Conservation (phyloP, 257 asterid genomes). For the Fraxinus pennsylvanica region DNA sequence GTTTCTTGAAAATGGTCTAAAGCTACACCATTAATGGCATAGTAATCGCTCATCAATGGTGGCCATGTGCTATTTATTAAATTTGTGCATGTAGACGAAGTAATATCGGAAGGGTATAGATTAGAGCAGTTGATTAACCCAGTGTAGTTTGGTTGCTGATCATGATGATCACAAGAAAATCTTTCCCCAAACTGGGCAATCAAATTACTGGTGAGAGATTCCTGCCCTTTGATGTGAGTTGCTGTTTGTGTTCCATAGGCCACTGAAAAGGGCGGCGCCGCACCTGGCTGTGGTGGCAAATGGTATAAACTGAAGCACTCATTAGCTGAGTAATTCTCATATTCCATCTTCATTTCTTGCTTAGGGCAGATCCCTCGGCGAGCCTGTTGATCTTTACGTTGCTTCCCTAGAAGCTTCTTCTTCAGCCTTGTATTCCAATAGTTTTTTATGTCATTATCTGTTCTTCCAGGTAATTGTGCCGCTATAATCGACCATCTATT, state of each 20-base stretch:
- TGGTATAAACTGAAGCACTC: conserved; percentile 15
- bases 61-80: background rate
- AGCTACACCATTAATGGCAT: background rate
- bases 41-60: background rate
- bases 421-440: conserved; percentile 45
- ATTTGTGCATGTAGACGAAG: background rate
- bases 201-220: background rate
- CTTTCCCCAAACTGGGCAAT: background rate
- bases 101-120: background rate
- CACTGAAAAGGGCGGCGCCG: background rate
- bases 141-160: background rate
- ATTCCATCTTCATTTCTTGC: conserved; percentile 1
- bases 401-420: conserved; percentile 41
- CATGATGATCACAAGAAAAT: background rate
- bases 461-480: conserved; percentile 40
- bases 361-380: conserved; percentile 3
- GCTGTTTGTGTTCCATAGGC: background rate
- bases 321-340: background rate
- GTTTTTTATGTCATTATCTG: conserved; percentile 44
- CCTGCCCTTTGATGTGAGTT: background rate
- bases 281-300: background rate
- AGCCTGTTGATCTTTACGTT: conserved; percentile 13
- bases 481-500: conserved; percentile 48
- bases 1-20: background rate
- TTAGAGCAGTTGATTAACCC: background rate